phyloP scores from a whole-genome alignment of 73 alveolate genomes.

The Paramecium pentaurelia region DNA sequence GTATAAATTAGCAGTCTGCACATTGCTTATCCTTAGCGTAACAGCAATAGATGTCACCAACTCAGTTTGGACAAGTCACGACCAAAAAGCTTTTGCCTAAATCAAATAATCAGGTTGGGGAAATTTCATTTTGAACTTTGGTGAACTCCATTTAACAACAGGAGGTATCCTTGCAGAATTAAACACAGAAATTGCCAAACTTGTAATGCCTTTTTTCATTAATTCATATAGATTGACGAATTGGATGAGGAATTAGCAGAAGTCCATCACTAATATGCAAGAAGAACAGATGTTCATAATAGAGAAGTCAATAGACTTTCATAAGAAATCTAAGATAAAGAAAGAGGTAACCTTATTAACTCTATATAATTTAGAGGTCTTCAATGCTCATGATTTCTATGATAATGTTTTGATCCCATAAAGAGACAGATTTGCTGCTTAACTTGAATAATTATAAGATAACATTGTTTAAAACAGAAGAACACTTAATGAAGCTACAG shows the following conservation, averaged over 20 bases:
- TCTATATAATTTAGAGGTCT: background rate
- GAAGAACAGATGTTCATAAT: slow-evolving; percentile 47
- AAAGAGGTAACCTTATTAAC: slow-evolving; percentile 19
- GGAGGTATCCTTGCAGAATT: slow-evolving; percentile 33
- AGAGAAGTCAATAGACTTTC: slow-evolving; percentile 36
- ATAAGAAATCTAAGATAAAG: slow-evolving; percentile 51
- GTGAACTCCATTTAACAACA: slow-evolving; percentile 31
- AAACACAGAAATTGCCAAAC: background rate
- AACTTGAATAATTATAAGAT: slow-evolving; percentile 27
- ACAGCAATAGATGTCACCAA: slow-evolving; percentile 16
- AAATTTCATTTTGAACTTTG: slow-evolving; percentile 43
- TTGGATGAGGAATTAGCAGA: slow-evolving; percentile 7
- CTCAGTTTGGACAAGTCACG: slow-evolving; percentile 24
- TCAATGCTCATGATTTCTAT: slow-evolving; percentile 49
- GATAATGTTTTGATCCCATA: slow-evolving; percentile 51
- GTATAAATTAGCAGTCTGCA: slow-evolving; percentile 15
- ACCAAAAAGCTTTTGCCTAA: slow-evolving; percentile 17
- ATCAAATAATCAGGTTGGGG: slow-evolving; percentile 34
- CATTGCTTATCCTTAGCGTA: background rate
- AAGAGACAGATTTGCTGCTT: slow-evolving; percentile 39
- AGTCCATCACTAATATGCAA: slow-evolving; percentile 20
- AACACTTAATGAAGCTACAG: slow-evolving; percentile 2
- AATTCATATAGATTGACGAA: background rate
- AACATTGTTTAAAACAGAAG: slow-evolving; percentile 37
- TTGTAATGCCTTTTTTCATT: background rate